Conservation (phyloP, 441 rosid species). For the Croton laevigatus region DNA sequence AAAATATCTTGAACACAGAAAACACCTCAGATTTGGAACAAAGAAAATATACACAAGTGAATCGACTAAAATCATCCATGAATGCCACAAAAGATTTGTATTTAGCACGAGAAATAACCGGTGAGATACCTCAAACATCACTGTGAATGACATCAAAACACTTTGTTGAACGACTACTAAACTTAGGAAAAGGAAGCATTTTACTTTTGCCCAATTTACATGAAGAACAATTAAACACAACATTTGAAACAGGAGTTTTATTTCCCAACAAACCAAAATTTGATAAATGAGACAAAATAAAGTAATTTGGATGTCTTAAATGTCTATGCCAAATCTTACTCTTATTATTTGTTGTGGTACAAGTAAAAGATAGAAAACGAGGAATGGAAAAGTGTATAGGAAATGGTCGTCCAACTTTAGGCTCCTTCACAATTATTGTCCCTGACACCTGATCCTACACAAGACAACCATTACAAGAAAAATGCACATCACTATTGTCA, state of each 20-base stretch:
- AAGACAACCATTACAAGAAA: no score
- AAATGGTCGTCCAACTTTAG: not conserved
- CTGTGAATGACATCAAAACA: constrained; percentile 9
- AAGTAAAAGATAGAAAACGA: not conserved
- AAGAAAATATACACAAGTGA: not conserved
- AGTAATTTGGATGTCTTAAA: not conserved
- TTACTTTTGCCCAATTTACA: not conserved
- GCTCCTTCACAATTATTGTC: not conserved
- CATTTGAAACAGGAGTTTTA: no score
- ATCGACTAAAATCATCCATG: not conserved
- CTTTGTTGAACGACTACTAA: not conserved
- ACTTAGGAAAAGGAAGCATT: not conserved
- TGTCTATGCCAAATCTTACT: not conserved
- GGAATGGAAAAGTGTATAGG: not conserved
- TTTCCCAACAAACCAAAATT: not conserved
- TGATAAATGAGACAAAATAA: not conserved
- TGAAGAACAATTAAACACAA: not conserved
- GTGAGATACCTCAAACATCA: not conserved
- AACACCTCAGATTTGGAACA: not conserved
- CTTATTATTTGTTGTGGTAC: no score
- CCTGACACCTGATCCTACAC: not conserved
- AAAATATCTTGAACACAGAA: not conserved
- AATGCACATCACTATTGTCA: no score
- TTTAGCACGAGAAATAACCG: not conserved
- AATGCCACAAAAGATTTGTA: not conserved